Evolutionary conservation across 208 protist genomes (phyloP).

Genomic region (Trypanosoma brucei): DNA sequence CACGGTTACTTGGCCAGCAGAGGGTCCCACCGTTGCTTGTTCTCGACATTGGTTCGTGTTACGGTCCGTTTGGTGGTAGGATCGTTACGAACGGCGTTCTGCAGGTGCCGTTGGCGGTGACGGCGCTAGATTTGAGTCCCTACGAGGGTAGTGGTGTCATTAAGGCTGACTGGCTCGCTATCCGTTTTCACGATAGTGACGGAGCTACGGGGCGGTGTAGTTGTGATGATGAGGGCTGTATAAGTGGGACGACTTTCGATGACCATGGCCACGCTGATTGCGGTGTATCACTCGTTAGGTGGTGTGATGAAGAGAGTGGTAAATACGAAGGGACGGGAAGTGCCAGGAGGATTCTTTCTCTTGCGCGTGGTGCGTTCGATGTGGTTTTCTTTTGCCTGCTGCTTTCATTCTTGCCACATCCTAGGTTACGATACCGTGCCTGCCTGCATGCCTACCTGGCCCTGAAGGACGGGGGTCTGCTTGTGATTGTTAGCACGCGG

Average conservation of each 20-base stretch:
- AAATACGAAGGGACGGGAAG: not conserved
- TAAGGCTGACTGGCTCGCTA: conserved; percentile 64
- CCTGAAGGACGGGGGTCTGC: conserved; percentile 60
- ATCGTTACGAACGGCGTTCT: conserved; percentile 23
- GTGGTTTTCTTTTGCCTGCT: conserved; percentile 81
- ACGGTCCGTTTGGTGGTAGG: conserved; percentile 62
- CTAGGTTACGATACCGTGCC: conserved; percentile 64
- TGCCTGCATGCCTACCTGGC: conserved; percentile 74
- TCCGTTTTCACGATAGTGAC: conserved; percentile 35
- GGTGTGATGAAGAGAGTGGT: not conserved
- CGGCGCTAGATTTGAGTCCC: conserved; percentile 57
- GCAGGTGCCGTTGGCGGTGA: conserved; percentile 51
- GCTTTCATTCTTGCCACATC: conserved; percentile 80
- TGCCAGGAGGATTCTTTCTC: not conserved
- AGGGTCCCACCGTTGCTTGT: conserved; percentile 33
- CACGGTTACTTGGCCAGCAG: not conserved
- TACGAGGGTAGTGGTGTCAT: conserved; percentile 30
- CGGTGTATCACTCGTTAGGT: not conserved
- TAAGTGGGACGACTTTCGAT: no score
- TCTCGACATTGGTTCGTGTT: conserved; percentile 83
- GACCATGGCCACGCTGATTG: no score
- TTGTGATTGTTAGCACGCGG: conserved; percentile 81
- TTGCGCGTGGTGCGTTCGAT: conserved; percentile 45
- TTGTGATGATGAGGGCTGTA: not conserved
- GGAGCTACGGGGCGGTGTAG: not conserved